Conservation (phyloP, 176 grass and related monocot genomes). For the Pontederia paniculata region DNA sequence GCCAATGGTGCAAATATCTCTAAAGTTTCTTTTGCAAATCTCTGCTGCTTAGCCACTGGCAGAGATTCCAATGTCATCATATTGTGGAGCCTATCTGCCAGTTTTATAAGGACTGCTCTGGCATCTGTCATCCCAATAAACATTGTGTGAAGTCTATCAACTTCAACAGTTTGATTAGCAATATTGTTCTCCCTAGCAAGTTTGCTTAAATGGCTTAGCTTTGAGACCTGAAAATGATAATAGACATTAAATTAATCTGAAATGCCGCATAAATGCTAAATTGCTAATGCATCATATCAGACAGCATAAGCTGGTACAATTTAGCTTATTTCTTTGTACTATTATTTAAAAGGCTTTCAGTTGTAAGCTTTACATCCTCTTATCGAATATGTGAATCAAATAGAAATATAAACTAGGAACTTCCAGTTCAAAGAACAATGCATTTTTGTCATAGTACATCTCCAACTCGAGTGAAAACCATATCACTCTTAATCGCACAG, state of each 20-base stretch:
- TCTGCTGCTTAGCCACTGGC: constrained; percentile 61
- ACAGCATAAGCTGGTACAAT: constrained; percentile 25
- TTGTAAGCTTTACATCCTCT: no score
- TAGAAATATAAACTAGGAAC: no score
- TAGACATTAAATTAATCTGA: not conserved
- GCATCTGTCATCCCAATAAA: constrained; percentile 96
- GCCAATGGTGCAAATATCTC: constrained; percentile 91
- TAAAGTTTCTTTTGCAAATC: constrained; percentile 86
- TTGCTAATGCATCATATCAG: constrained; percentile 7
- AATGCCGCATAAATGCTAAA: no score
- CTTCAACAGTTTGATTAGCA: constrained; percentile 70
- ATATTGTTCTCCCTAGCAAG: constrained; percentile 87
- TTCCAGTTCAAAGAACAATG: no score
- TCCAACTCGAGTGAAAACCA: no score
- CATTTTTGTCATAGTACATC: no score
- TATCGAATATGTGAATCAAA: no score
- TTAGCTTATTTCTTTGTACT: no score
- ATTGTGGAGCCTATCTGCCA: constrained; percentile 88
- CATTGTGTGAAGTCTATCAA: constrained; percentile 94
- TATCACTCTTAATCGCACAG: no score
- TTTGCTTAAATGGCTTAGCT: constrained; percentile 88
- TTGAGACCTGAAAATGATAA: constrained; percentile 58
- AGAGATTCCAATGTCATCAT: constrained; percentile 83
- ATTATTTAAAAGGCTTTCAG: no score
- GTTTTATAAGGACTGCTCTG: constrained; percentile 80